phyloP scores from a whole-genome alignment of 345 rosid genomes.

The Jatropha curcas region DNA sequence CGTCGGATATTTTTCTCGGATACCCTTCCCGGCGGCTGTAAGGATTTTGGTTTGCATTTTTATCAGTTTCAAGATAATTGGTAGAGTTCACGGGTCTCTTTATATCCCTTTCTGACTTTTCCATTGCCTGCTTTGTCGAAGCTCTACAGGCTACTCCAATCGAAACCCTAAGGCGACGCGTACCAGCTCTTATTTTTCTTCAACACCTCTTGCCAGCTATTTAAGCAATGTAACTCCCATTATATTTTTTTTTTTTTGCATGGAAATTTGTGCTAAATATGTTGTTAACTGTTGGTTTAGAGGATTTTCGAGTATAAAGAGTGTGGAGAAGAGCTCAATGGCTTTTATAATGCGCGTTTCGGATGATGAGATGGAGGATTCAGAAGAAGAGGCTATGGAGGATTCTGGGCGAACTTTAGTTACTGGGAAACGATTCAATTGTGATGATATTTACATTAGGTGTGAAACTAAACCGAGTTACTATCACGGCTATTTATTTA shows the following conservation, averaged over 20 bases:
- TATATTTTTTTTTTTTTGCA: background rate
- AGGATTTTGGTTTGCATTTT: no score
- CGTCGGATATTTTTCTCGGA: no score
- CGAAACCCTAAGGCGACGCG: no score
- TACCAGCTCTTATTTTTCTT: no score
- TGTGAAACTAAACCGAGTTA: constrained; percentile 13
- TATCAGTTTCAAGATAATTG: no score
- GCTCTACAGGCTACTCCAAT: no score
- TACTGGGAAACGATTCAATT: constrained; percentile 43
- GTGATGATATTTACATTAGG: constrained; percentile 58
- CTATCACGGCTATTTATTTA: background rate
- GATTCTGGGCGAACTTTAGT: constrained; percentile 27
- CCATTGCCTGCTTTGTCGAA: no score
- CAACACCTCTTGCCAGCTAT: no score
- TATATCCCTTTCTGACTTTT: no score
- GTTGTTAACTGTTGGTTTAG: constrained; percentile 2
- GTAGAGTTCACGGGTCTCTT: no score
- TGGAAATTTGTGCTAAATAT: background rate
- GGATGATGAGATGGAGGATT: constrained; percentile 56
- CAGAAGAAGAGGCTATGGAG: constrained; percentile 41
- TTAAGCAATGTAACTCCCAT: background rate
- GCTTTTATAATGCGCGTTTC: constrained; percentile 65
- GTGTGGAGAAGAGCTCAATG: constrained; percentile 31
- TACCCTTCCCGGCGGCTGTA: no score
- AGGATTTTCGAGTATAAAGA: constrained; percentile 28